phyloP scores from a whole-genome alignment of 2,329 filamentous ascomycete genomes.

The Gremmenia infestans region DNA sequence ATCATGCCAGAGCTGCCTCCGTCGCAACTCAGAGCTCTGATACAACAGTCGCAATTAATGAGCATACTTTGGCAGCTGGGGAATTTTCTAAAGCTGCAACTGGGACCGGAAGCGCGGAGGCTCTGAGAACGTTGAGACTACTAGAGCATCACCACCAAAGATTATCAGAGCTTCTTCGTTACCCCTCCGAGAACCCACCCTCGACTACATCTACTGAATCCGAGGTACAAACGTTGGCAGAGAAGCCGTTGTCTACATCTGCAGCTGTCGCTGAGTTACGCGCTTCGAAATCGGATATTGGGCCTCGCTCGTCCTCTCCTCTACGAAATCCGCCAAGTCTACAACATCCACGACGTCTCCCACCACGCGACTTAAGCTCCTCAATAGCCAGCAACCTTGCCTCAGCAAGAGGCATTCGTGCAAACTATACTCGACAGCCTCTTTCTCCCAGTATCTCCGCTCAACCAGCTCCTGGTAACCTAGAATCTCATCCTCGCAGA shows the following conservation, averaged over 20 bases:
- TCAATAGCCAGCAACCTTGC: constrained; percentile 88
- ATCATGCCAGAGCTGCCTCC: constrained; percentile 81
- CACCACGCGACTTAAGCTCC: constrained; percentile 64
- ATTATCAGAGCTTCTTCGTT: constrained; percentile 75
- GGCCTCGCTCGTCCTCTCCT: constrained; percentile 24
- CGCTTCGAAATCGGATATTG: constrained; percentile 28
- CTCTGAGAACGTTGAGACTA: constrained; percentile 74
- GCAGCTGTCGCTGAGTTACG: constrained; percentile 31
- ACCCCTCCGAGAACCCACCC: constrained; percentile 42
- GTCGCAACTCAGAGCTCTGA: constrained; percentile 63
- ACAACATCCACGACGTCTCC: constrained; percentile 36
- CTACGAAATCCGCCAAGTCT: constrained; percentile 24
- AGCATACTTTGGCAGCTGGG: constrained; percentile 82
- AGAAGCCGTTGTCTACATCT: constrained; percentile 29
- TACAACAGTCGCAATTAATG: constrained; percentile 76
- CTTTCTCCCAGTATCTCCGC: constrained; percentile 68
- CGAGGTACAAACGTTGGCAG: constrained; percentile 24
- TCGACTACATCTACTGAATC: constrained; percentile 18
- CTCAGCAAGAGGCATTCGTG: constrained; percentile 74
- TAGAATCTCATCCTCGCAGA: constrained; percentile 52
- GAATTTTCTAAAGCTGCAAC: constrained; percentile 84
- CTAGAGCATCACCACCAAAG: constrained; percentile 84
- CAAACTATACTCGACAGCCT: constrained; percentile 60
- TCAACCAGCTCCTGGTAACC: constrained; percentile 66
- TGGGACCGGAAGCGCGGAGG: constrained; percentile 63